A percentile compares a stretch with the other conserved stretches of the same genome.
These are phyloP conservation scores for Abrus precatorius DNA, from an alignment of 306 rosid species.

Conservation along the genomic window DNA sequence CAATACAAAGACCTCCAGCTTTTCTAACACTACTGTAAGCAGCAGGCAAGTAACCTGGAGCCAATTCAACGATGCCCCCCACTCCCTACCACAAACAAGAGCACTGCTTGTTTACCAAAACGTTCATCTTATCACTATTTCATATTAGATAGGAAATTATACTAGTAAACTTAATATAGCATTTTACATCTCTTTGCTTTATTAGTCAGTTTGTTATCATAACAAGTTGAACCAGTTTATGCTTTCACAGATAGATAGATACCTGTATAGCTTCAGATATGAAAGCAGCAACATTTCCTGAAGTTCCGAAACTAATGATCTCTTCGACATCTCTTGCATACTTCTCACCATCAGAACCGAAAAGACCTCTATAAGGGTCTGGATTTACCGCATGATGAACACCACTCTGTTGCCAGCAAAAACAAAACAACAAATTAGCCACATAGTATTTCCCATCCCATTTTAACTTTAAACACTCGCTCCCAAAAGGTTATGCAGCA, in stretches of 20 bases:
- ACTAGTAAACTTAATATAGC: background rate
- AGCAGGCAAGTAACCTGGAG: conserved; percentile 89
- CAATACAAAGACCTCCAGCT: conserved; percentile 94
- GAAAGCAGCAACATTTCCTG: conserved; percentile 88
- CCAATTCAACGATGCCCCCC: conserved; percentile 89
- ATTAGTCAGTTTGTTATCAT: background rate
- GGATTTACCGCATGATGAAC: conserved; percentile 95
- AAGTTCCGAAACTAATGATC: conserved; percentile 86
- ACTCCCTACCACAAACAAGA: conserved; percentile 70
- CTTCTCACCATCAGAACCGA: conserved; percentile 93
- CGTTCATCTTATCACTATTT: background rate
- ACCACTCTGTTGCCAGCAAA: conserved; percentile 68
- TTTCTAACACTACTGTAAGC: conserved; percentile 66
- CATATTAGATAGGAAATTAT: background rate
- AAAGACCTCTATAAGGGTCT: conserved; percentile 92
- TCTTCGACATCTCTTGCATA: conserved; percentile 90
- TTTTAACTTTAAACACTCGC: background rate
- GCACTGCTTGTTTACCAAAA: background rate
- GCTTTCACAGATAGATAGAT: conserved; percentile 11
- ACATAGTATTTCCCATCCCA: no score
- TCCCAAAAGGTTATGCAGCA: background rate
- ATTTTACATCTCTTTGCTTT: background rate
- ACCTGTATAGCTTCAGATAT: conserved; percentile 92
- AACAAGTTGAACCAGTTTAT: background rate
- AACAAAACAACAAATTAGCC: conserved; percentile 2